Evolutionary conservation across 306 rosid genomes (phyloP).

Genomic region (Pterocarpus macrocarpus): DNA sequence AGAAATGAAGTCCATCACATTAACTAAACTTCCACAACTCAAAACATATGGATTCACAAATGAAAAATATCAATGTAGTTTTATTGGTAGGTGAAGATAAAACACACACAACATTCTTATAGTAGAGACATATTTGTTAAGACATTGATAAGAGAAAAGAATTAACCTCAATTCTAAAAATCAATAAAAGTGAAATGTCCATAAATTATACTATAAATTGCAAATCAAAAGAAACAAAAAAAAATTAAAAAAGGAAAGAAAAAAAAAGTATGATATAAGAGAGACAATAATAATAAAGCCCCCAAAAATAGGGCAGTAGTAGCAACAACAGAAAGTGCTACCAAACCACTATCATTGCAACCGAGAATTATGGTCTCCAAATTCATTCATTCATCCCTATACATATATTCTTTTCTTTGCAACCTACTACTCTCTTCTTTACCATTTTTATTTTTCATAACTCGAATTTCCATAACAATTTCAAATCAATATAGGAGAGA

Average conservation of each 20-base stretch:
- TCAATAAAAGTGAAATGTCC: constrained; percentile 85
- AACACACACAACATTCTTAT: constrained; percentile 36
- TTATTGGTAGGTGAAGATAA: constrained; percentile 18
- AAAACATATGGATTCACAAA: neutral
- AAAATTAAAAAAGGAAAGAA: constrained; percentile 52
- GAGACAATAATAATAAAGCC: constrained; percentile 67
- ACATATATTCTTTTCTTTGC: constrained; percentile 79
- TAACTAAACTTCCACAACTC: neutral
- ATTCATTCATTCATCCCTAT: constrained; percentile 78
- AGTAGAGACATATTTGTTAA: constrained; percentile 37
- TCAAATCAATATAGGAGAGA: constrained; percentile 82
- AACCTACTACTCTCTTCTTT: constrained; percentile 74
- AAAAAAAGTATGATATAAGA: constrained; percentile 68
- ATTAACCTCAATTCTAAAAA: constrained; percentile 60
- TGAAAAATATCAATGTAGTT: constrained; percentile 1
- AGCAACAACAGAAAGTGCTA: constrained; percentile 60
- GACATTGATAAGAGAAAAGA: constrained; percentile 44
- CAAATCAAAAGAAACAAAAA: constrained; percentile 59
- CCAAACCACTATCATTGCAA: constrained; percentile 55
- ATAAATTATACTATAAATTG: constrained; percentile 84
- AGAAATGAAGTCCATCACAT: neutral
- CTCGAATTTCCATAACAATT: constrained; percentile 86
- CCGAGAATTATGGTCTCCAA: constrained; percentile 77
- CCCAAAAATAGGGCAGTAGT: constrained; percentile 73
- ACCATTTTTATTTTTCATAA: constrained; percentile 87